phyloP scores from a whole-genome alignment of 305 asterid genomes.

The Fraxinus platypoda region DNA sequence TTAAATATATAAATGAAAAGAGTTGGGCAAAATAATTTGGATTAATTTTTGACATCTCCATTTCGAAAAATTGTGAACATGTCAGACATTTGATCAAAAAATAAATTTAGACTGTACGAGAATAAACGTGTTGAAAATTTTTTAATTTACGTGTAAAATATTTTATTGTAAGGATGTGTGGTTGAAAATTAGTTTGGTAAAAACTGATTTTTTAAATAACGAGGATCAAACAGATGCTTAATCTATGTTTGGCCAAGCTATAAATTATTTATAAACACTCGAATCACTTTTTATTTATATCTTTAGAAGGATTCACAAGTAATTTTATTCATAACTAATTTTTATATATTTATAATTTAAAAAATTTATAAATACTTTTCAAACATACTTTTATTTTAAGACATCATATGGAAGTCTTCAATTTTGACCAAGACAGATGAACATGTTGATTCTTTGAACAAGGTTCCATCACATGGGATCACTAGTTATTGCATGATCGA shows the following conservation, averaged over 20 bases:
- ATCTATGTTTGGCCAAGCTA: background rate
- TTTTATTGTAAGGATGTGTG: too few species aligned
- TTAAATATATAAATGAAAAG: background rate
- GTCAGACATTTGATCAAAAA: too few species aligned
- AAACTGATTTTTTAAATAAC: too few species aligned
- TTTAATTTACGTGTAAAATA: too few species aligned
- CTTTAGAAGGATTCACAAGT: background rate
- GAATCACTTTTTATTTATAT: background rate
- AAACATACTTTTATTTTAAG: background rate
- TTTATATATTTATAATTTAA: background rate
- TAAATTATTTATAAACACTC: background rate
- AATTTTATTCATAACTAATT: background rate
- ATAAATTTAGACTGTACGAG: background rate
- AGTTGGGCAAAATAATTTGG: background rate
- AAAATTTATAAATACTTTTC: background rate
- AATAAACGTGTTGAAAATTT: background rate
- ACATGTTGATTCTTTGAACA: background rate
- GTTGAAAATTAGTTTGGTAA: too few species aligned
- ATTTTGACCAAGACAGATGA: background rate
- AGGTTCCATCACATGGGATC: background rate
- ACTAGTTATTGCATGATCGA: background rate
- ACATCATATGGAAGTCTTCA: background rate
- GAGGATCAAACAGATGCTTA: too few species aligned
- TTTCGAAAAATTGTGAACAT: too few species aligned
- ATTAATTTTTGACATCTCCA: background rate